phyloP scores from a whole-genome alignment of 2,329 filamentous ascomycete species.

The Claviceps sp. region DNA sequence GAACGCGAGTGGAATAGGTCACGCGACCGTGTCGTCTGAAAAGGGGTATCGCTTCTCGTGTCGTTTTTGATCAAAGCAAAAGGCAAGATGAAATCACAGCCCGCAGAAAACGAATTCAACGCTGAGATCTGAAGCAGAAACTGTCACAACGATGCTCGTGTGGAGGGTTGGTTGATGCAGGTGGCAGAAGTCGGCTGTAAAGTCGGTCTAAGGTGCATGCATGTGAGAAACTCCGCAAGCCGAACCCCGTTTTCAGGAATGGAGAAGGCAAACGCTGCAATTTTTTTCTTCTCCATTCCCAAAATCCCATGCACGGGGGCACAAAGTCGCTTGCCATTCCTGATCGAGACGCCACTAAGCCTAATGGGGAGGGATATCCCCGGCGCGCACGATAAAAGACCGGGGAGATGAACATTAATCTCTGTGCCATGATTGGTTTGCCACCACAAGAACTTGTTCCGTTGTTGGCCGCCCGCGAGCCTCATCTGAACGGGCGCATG shows the following conservation, averaged over 20 bases:
- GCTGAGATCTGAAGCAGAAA: not conserved
- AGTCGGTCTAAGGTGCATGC: not conserved
- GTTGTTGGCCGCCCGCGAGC: not conserved
- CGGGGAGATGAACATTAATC: conserved; percentile 4
- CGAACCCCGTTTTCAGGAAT: not conserved
- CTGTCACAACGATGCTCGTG: not conserved
- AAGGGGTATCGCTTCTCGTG: not conserved
- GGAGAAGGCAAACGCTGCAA: not conserved
- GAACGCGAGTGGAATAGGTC: not conserved
- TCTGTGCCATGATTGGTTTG: conserved; percentile 5
- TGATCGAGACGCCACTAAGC: not conserved
- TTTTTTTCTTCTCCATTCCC: conserved; percentile 1
- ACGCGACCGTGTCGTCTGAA: not conserved
- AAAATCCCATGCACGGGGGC: too few species aligned
- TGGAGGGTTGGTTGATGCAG: not conserved
- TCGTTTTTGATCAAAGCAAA: not conserved
- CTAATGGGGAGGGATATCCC: not conserved
- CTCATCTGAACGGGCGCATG: too few species aligned
- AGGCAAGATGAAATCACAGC: not conserved
- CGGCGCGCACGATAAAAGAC: conserved; percentile 8
- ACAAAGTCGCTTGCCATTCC: conserved; percentile 5
- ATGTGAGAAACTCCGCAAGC: conserved; percentile 1
- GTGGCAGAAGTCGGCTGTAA: too few species aligned
- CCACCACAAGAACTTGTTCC: not conserved
- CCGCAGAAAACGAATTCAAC: not conserved